phyloP scores from a whole-genome alignment of 305 asterid genomes.

The Fraxinus platypoda region DNA sequence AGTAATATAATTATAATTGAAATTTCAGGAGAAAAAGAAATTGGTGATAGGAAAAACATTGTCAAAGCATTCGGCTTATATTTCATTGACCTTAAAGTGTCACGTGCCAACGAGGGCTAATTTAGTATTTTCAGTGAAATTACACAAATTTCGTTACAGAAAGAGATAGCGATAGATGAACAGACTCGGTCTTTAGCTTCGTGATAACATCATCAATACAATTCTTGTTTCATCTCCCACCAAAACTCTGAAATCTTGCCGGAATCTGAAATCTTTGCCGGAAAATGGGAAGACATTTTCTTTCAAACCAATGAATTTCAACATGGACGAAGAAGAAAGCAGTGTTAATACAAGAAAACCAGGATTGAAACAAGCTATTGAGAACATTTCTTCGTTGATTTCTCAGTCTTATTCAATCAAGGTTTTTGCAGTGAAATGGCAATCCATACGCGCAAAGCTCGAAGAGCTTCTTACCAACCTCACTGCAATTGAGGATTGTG shows the following conservation, averaged over 20 bases:
- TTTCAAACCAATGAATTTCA: constrained; percentile 14
- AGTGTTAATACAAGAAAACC: constrained; percentile 1
- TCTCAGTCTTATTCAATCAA: constrained; percentile 61
- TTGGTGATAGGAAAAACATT: too few species aligned
- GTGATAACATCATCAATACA: constrained; percentile 31
- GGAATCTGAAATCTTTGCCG: constrained; percentile 33
- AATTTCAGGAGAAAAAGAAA: too few species aligned
- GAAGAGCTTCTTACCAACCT: constrained; percentile 74
- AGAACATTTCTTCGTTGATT: constrained; percentile 53
- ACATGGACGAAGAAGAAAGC: constrained; percentile 26
- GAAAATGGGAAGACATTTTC: constrained; percentile 19
- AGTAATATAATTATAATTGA: too few species aligned
- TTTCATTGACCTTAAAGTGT: too few species aligned
- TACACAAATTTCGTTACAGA: constrained; percentile 10
- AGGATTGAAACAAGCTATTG: constrained; percentile 38
- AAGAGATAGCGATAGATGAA: constrained; percentile 13
- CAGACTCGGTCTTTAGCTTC: constrained; percentile 24
- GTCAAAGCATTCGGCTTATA: too few species aligned
- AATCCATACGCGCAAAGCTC: constrained; percentile 50
- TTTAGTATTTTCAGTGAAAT: not conserved
- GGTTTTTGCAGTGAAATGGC: constrained; percentile 72
- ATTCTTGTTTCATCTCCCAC: constrained; percentile 9
- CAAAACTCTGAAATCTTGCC: constrained; percentile 29
- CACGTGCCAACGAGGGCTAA: not conserved
- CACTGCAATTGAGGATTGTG: constrained; percentile 62